Conservation (phyloP, 306 rosid genomes). For the Cucurbita ficifolia region DNA sequence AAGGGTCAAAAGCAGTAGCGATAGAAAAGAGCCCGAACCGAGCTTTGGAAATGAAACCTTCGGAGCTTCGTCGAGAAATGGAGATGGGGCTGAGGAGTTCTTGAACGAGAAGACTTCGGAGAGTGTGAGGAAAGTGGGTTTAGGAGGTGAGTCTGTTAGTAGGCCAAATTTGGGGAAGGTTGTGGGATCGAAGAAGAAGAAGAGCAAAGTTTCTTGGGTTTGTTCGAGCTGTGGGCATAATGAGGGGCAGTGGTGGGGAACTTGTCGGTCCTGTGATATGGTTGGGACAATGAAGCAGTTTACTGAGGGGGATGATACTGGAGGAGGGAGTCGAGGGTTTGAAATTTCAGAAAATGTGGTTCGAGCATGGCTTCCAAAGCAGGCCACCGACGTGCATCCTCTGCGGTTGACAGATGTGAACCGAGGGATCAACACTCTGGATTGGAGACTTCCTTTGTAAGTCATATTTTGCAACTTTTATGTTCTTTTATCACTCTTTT, state of each 20-base stretch:
- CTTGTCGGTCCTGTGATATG: conserved; percentile 33
- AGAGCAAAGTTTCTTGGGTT: conserved; percentile 46
- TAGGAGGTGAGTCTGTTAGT: background rate
- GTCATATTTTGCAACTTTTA: conserved; percentile 14
- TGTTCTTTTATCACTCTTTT: background rate
- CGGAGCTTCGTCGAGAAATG: background rate
- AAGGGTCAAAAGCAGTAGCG: background rate
- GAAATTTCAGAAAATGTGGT: conserved; percentile 31
- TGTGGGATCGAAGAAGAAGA: conserved; percentile 21
- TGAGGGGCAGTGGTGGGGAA: conserved; percentile 68
- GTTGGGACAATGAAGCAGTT: conserved; percentile 34
- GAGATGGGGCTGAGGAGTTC: background rate
- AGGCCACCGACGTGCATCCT: conserved; percentile 27
- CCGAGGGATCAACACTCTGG: conserved; percentile 27
- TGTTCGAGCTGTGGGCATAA: conserved; percentile 51
- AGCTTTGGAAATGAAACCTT: conserved; percentile 6
- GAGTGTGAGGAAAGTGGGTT: conserved; percentile 16
- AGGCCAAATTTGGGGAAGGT: background rate
- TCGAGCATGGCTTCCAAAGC: conserved; percentile 48
- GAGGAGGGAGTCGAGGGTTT: conserved; percentile 16
- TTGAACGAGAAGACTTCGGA: background rate
- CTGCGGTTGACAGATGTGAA: conserved; percentile 54
- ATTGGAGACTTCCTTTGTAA: conserved; percentile 70
- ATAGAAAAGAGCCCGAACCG: conserved; percentile 4
- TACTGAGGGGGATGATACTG: conserved; percentile 16